Evolutionary conservation across 78 protist genomes (phyloP), one percentile per base, ranked within the genome.

Genomic region (Dictyostelium brefeldianum): DNA sequence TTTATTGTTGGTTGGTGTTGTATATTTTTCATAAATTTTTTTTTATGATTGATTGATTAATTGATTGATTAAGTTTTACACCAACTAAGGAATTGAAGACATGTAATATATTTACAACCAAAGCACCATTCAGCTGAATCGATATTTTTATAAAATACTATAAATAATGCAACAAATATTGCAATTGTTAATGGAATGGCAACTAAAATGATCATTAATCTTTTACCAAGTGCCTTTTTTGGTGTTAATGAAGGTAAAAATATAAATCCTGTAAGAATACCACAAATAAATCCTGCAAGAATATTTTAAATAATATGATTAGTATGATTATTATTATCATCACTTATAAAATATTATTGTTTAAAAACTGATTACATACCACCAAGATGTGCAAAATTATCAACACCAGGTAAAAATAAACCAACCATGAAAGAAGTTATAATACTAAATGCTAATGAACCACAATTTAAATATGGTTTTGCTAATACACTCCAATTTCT

Each of bases 331-430:
- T 73, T 73, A 73, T 6, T 73, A 70, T 20, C 2, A 47, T 71
- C 70, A 20, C n/a, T 17, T 71, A n/a, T n/a, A n/a, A n/a, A n/a
- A n/a, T n/a, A n/a, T n/a, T n/a, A 11, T 71, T 4, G 6, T 71
- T 71, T 47, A 47, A 4, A 17, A 71, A 20, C 2, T 20, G n/a
- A 56, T 17, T 18, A 56, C 6, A 18, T 20, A 29, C 9, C 27
- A 69, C 89, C 89, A 11, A 81, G 62, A 90, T 90, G 95, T 41
- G 89, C 85, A 41, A 54, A 91, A 41, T 77, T 91, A 25, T 91
- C 90, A 11, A 82, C 95, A 83, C 95, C 95, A 1, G 95, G 95
- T 48, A 91, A 56, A 43, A 91, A 70, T 15, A 91, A 43, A 81
- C 95, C 95, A 18, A 91, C 89, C 0, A 80, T 81, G 56, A 91